These are phyloP conservation scores for Hemileia vastatrix DNA, from an alignment of 1,284 basidiomycete species.

Conservation along the genomic window DNA sequence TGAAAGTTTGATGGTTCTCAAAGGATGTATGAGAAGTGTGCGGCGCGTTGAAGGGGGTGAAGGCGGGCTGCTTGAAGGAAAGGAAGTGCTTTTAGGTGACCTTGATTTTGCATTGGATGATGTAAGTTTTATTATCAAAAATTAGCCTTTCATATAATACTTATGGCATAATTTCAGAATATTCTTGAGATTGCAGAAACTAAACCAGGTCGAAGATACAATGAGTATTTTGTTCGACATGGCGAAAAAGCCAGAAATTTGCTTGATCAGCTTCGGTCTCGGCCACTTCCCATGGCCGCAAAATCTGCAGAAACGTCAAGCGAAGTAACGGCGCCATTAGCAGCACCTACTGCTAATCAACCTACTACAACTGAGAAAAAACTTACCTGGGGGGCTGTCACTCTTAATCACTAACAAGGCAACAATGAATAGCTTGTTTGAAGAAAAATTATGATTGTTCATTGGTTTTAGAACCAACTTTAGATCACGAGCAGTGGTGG, in stretches of 20 bases:
- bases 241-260: conserved; percentile 16
- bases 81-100: conserved; percentile 80
- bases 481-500: too few species aligned
- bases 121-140: conserved; percentile 53
- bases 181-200: conserved; percentile 18
- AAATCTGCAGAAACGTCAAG: too few species aligned
- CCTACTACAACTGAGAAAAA: conserved; percentile 3
- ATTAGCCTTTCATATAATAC: too few species aligned
- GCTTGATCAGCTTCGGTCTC: conserved; percentile 14
- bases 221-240: conserved; percentile 22
- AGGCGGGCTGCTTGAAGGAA: conserved; percentile 62
- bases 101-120: conserved; percentile 90
- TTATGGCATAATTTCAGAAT: conserved; percentile 5
- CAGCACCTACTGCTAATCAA: neutral
- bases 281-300: conserved; percentile 11
- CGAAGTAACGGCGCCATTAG: too few species aligned
- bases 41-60: conserved; percentile 60
- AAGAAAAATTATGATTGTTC: too few species aligned
- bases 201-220: conserved; percentile 16
- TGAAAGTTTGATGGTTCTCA: conserved; percentile 94
- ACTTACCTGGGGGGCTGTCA: conserved; percentile 9
- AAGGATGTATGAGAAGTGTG: conserved; percentile 57
- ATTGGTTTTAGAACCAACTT: too few species aligned
- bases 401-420: too few species aligned
- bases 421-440: too few species aligned